phyloP scores from a whole-genome alignment of 441 rosid genomes.

The Jatropha multifida region DNA sequence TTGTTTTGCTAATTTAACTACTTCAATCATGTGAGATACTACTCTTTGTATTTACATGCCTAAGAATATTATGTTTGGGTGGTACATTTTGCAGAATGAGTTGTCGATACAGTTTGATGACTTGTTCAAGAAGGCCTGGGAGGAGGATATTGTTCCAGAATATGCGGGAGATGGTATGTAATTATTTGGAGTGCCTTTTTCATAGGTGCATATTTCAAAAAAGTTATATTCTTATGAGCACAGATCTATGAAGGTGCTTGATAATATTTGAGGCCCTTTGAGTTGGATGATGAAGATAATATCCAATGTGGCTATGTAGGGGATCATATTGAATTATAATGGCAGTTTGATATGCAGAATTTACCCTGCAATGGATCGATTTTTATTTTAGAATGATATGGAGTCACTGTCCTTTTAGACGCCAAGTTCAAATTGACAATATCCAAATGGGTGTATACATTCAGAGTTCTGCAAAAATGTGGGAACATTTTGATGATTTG shows the following conservation, averaged over 20 bases:
- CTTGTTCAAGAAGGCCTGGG: constrained; percentile 91
- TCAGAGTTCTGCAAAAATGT: constrained; percentile 2
- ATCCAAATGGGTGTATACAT: neutral
- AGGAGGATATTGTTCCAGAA: constrained; percentile 53
- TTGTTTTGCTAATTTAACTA: constrained; percentile 17
- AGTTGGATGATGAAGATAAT: neutral
- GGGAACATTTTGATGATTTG: constrained; percentile 2
- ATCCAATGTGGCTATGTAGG: neutral
- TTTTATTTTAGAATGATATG: neutral
- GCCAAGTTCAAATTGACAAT: constrained; percentile 1
- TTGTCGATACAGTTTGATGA: constrained; percentile 90
- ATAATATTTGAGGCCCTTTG: neutral
- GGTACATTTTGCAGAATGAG: constrained; percentile 55
- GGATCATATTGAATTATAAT: neutral
- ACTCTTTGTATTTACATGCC: neutral
- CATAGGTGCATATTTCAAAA: neutral
- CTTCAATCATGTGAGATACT: neutral
- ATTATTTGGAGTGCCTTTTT: constrained; percentile 14
- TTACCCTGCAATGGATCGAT: neutral
- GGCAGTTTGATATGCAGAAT: neutral
- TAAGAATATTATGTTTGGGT: constrained; percentile 18
- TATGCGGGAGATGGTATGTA: constrained; percentile 63
- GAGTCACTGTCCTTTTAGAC: neutral
- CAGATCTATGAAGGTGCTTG: neutral
- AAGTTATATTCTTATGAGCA: constrained; percentile 8